Base-by-base conservation (phyloP, 2,329 filamentous ascomycete species). In the Coleophoma eucalyptorum region DNA sequence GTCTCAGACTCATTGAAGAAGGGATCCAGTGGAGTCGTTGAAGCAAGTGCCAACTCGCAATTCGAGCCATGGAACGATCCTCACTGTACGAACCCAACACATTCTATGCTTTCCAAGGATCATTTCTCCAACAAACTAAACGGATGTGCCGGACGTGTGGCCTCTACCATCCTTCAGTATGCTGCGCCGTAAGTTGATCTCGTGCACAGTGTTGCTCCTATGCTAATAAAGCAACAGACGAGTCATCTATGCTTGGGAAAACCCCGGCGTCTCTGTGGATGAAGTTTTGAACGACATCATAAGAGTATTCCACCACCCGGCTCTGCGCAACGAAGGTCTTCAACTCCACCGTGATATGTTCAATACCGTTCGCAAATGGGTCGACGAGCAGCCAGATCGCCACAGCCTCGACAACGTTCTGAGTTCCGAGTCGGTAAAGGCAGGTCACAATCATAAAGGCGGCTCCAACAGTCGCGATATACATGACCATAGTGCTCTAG, bases 321-420 rank as follows among this genome's bases (percentile, higher is more conserved):
- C 88, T 6, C 75, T 90, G 31, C 86, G 93, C 20, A 81, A 94
- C 59, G 84, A 88, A 49, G 75, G 77, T 50, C 74, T 89, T 51
- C 89, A 96, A 65, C 84, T 94, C 26, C 94, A 97, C 58, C 80
- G 82, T 42, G 84, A 85, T 48, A 99, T 99, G 94, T 97, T 89
- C 71, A 78, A 84, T 49, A 90, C 88, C 0, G 90, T 99, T 2
- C 81, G 88, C 61, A 78, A 80, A 52, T 99, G 93, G 93, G 86
- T 82, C 0, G 79, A 89, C 46, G 80, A 84, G 58, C 79, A 86
- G 51, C 76, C 83, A 3, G 84, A 87, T 55, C 83, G 83, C 41
- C 73, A 81, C 48, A 78, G 83, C 47, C 75, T 97, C 16, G 86
- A 95, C 64, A 73, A 81, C 48, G 64, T 94, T n/a, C 79, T 99